Evolutionary conservation across 2,329 filamentous ascomycete species (phyloP).

Genomic region (Tolypocladium nubicola): DNA sequence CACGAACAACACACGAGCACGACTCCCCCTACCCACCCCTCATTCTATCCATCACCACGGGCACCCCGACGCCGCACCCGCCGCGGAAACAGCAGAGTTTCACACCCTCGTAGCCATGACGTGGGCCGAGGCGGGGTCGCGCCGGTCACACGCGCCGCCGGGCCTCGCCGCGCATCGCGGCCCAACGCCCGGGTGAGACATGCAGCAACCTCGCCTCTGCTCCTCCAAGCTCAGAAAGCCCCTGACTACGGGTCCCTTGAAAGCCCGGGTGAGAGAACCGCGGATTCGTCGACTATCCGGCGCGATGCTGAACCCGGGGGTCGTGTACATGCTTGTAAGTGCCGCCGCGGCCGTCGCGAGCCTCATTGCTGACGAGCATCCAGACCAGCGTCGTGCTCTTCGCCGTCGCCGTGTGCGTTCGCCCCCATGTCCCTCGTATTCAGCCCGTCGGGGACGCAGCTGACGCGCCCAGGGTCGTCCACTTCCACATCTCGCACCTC

Average conservation of each 20-base stretch:
- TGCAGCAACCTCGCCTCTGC: neutral
- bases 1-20: neutral
- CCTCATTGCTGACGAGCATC: neutral
- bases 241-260: no score
- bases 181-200: neutral
- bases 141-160: neutral
- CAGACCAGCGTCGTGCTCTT: conserved; percentile 20
- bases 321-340: conserved; percentile 20
- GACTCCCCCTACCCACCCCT: neutral
- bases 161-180: neutral
- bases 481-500: conserved; percentile 25
- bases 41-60: neutral
- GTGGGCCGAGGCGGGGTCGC: neutral
- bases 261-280: neutral
- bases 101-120: neutral
- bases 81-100: neutral
- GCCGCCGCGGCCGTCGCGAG: neutral
- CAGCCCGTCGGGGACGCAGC: neutral
- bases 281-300: neutral
- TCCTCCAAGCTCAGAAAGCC: neutral
- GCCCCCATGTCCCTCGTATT: neutral
- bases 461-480: conserved; percentile 21
- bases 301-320: conserved; percentile 15
- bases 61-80: neutral
- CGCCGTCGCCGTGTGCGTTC: conserved; percentile 18